phyloP scores from a whole-genome alignment of 1,284 basidiomycete species.

The Serendipita sp. region DNA sequence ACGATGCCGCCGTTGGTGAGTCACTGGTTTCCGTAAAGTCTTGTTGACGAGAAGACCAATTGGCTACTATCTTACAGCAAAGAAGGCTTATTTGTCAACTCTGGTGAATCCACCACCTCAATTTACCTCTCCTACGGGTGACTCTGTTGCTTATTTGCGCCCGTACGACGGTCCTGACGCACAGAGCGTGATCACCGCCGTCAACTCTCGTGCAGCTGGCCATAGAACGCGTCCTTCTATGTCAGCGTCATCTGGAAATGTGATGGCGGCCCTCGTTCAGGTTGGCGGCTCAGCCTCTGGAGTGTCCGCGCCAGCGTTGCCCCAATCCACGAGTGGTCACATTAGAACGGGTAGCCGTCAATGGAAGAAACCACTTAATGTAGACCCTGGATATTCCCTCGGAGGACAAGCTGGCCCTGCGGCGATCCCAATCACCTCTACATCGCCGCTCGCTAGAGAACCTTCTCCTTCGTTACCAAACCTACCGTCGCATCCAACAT shows the following conservation, averaged over 20 bases:
- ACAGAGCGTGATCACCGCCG: constrained; percentile 53
- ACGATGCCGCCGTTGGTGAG: constrained; percentile 70
- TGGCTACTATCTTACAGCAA: constrained; percentile 35
- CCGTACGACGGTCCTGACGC: constrained; percentile 95
- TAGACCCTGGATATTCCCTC: constrained; percentile 3
- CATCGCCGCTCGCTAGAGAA: constrained; percentile 20
- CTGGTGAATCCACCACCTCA: constrained; percentile 69
- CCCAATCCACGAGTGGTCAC: neutral
- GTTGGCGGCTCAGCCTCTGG: neutral
- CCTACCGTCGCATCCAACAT: constrained; percentile 63
- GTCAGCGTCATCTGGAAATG: constrained; percentile 3
- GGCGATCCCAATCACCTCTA: neutral
- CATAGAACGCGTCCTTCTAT: constrained; percentile 3
- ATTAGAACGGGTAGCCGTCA: neutral
- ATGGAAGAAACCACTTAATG: constrained; percentile 6
- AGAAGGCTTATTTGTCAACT: constrained; percentile 85
- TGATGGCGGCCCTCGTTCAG: neutral
- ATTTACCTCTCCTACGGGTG: constrained; percentile 28
- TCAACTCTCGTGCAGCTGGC: constrained; percentile 13
- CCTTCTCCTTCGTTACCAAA: constrained; percentile 68
- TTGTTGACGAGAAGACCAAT: constrained; percentile 10
- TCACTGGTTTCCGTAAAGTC: constrained; percentile 14
- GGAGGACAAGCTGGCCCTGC: neutral
- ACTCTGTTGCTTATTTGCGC: constrained; percentile 45
- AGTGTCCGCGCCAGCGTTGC: neutral